These are phyloP conservation scores for Pseudomonodictys pantanalensis DNA, from an alignment of 495 filamentous ascomycete genomes.

Conservation along the genomic window DNA sequence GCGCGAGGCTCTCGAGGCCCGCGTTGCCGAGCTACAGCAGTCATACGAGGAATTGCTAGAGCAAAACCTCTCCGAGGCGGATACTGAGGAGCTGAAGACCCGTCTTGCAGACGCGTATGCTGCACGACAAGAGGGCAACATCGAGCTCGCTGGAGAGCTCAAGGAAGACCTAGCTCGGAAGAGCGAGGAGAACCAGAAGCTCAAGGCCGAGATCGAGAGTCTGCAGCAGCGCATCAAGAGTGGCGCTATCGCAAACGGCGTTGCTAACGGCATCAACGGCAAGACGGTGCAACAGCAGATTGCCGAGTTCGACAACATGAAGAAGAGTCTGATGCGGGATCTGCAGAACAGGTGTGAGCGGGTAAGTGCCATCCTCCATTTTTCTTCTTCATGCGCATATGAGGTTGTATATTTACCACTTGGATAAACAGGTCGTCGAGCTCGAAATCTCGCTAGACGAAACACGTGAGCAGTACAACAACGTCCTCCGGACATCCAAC, in stretches of 20 bases:
- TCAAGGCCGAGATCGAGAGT: constrained; percentile 73
- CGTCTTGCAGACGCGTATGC: constrained; percentile 73
- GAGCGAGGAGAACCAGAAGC: constrained; percentile 70
- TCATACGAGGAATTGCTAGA: constrained; percentile 80
- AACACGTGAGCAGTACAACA: constrained; percentile 97
- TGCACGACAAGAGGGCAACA: constrained; percentile 66
- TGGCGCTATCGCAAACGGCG: constrained; percentile 54
- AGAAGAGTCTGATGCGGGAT: constrained; percentile 98
- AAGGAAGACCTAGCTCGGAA: constrained; percentile 68
- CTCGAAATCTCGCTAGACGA: constrained; percentile 95
- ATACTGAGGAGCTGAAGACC: constrained; percentile 77
- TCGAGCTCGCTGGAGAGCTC: constrained; percentile 67
- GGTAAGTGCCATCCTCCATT: constrained; percentile 40
- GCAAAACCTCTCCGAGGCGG: constrained; percentile 72
- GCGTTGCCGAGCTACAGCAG: constrained; percentile 66
- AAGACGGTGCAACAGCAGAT: constrained; percentile 98
- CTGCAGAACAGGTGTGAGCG: constrained; percentile 97
- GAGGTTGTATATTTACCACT: constrained; percentile 3
- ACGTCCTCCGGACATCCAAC: constrained; percentile 90
- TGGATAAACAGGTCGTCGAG: constrained; percentile 66
- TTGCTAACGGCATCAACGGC: constrained; percentile 58
- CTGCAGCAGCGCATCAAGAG: constrained; percentile 66
- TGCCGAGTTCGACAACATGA: constrained; percentile 98
- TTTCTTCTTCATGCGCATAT: background rate
- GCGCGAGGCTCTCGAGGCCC: constrained; percentile 68